Percentiles rank a stretch among this genome's conserved stretches.
Evolutionary conservation across 768 basidiomycete genomes (phyloP).

Genomic region (Asterophora lycoperdoides): DNA sequence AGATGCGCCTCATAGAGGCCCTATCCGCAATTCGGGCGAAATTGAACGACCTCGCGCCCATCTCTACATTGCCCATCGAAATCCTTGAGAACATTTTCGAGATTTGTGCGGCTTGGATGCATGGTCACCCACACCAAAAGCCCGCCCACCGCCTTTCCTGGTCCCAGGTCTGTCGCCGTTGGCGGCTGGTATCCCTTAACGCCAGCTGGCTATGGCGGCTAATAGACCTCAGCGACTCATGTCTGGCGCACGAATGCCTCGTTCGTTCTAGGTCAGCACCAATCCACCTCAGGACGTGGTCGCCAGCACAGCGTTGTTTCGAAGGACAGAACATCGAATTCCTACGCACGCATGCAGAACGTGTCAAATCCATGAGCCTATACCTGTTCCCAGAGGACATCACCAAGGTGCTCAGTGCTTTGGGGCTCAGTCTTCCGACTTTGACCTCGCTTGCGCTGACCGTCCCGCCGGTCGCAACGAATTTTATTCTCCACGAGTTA

Average conservation of each 20-base stretch:
- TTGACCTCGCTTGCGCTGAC: slow-evolving; percentile 33
- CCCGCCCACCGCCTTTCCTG: slow-evolving; percentile 32
- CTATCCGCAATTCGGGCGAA: slow-evolving; percentile 24
- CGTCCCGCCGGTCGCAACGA: slow-evolving; percentile 27
- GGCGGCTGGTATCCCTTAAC: slow-evolving; percentile 32
- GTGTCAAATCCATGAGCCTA: slow-evolving; percentile 32
- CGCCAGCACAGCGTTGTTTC: slow-evolving; percentile 23
- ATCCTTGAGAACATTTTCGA: slow-evolving; percentile 37
- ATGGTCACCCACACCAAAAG: slow-evolving; percentile 18
- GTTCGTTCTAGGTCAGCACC: slow-evolving; percentile 31
- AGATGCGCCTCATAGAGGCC: slow-evolving; percentile 23
- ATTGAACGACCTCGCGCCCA: slow-evolving; percentile 25
- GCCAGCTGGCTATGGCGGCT: slow-evolving; percentile 36
- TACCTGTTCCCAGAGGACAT: slow-evolving; percentile 34
- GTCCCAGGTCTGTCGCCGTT: slow-evolving; percentile 37
- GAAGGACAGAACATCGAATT: slow-evolving; percentile 19
- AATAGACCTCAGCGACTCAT: slow-evolving; percentile 34
- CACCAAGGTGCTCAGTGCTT: slow-evolving; percentile 23
- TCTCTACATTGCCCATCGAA: slow-evolving; percentile 34
- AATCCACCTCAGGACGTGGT: slow-evolving; percentile 30
- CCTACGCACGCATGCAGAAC: slow-evolving; percentile 25
- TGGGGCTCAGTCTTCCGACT: slow-evolving; percentile 22
- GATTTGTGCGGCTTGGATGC: slow-evolving; percentile 35
- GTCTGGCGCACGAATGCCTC: slow-evolving; percentile 32
- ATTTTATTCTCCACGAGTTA: slow-evolving; percentile 17